These are phyloP conservation scores for Cubamyces sp. DNA, from an alignment of 768 basidiomycete species.

Conservation along the genomic window DNA sequence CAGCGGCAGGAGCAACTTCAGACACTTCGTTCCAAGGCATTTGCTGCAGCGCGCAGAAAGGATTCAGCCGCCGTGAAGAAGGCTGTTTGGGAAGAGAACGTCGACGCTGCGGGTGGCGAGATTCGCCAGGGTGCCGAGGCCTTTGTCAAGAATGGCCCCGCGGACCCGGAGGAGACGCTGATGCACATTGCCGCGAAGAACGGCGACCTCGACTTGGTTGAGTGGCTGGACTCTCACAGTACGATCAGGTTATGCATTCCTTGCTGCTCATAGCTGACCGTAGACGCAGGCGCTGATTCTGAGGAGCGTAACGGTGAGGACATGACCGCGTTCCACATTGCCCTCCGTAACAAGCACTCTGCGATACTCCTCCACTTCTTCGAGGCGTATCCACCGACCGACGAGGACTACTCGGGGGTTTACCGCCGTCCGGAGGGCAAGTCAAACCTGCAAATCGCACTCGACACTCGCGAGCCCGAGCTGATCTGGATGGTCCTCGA, in stretches of 20 bases:
- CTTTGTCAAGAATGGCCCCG: conserved; percentile 48
- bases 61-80: conserved; percentile 59
- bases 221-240: conserved; percentile 76
- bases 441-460: conserved; percentile 56
- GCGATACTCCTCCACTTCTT: conserved; percentile 64
- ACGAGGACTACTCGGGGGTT: conserved; percentile 52
- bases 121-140: conserved; percentile 57
- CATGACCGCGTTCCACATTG: conserved; percentile 69
- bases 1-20: conserved; percentile 55
- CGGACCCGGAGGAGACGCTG: conserved; percentile 68
- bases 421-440: conserved; percentile 49
- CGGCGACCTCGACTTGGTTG: conserved; percentile 59
- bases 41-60: conserved; percentile 64
- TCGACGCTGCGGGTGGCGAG: conserved; percentile 77
- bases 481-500: conserved; percentile 67
- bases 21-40: conserved; percentile 59
- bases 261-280: conserved; percentile 20
- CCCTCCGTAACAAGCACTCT: conserved; percentile 56
- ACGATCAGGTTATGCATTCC: conserved; percentile 14
- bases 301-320: conserved; percentile 67
- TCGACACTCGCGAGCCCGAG: conserved; percentile 65
- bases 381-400: conserved; percentile 57
- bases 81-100: conserved; percentile 66
- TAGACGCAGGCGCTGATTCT: conserved; percentile 62
- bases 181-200: conserved; percentile 65